Conservation (phyloP, 164 flowering plant species). For the Vitis rupestris region DNA sequence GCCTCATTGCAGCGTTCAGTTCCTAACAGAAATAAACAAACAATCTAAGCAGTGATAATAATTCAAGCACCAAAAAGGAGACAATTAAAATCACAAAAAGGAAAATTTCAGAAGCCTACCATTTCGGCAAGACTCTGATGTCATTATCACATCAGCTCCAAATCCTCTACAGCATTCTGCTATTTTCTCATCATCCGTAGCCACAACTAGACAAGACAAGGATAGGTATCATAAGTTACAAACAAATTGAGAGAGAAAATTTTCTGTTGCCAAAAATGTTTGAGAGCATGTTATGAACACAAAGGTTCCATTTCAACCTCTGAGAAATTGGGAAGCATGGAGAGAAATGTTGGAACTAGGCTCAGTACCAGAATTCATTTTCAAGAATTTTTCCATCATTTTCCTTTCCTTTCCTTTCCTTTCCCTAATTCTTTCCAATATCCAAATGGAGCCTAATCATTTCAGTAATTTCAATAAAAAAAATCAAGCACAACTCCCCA, state of each 20-base stretch:
- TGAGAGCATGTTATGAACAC: too few relatives aligned
- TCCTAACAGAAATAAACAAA: conserved; percentile 27
- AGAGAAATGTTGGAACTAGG: too few relatives aligned
- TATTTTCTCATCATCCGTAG: conserved; percentile 91
- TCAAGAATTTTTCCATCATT: too few relatives aligned
- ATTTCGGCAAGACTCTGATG: conserved; percentile 87
- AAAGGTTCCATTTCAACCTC: too few relatives aligned
- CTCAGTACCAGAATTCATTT: too few relatives aligned
- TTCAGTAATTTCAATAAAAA: too few relatives aligned
- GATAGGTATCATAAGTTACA: neutral
- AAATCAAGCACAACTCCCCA: too few relatives aligned
- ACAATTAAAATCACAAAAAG: neutral
- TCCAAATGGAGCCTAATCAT: too few relatives aligned
- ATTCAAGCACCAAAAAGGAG: neutral
- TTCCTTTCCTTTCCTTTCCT: too few relatives aligned
- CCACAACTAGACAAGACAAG: conserved; percentile 61
- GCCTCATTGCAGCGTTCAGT: conserved; percentile 96
- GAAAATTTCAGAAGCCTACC: conserved; percentile 34
- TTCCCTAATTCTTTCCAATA: too few relatives aligned
- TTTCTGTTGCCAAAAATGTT: too few relatives aligned
- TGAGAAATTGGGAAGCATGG: too few relatives aligned
- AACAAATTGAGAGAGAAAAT: neutral
- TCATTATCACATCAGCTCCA: conserved; percentile 96
- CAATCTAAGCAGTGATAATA: neutral
- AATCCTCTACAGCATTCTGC: conserved; percentile 91